phyloP scores from a whole-genome alignment of 176 grass and related monocot species.

The Triticum urartu region DNA sequence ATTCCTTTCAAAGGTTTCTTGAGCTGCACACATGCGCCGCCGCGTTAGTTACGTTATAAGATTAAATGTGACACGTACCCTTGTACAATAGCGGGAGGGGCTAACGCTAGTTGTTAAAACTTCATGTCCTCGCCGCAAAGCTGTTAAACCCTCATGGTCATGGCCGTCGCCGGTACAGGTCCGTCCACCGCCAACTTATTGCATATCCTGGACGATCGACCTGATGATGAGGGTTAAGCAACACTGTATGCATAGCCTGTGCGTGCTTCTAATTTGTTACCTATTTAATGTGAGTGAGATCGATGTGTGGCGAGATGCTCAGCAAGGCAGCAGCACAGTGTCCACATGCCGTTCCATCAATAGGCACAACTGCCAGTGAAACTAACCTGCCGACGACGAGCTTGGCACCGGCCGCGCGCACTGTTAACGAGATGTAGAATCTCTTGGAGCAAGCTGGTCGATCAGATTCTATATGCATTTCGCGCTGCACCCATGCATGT shows the following conservation, averaged over 20 bases:
- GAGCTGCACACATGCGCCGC: not conserved
- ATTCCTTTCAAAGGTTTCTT: not conserved
- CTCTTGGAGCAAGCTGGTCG: not conserved
- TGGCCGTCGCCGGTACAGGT: not conserved
- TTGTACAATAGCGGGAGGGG: not conserved
- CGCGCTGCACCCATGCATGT: conserved; percentile 29
- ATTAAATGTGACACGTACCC: not conserved
- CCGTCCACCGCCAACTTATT: not conserved
- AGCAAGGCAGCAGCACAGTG: not conserved
- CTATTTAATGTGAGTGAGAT: not conserved
- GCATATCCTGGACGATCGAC: not conserved
- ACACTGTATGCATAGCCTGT: not conserved
- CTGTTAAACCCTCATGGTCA: conserved; percentile 4
- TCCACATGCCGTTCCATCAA: not conserved
- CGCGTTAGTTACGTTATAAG: not conserved
- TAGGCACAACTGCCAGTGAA: not conserved
- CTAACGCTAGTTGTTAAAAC: not conserved
- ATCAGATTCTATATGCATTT: not conserved
- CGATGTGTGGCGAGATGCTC: not conserved
- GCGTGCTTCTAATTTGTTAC: not conserved
- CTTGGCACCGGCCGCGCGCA: not conserved
- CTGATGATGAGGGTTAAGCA: not conserved
- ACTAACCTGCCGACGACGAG: not conserved
- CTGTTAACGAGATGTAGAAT: not conserved
- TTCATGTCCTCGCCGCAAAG: not conserved